Evolutionary conservation across 169 alveolate species (phyloP).

Genomic region (Amoebophrya sp.): DNA sequence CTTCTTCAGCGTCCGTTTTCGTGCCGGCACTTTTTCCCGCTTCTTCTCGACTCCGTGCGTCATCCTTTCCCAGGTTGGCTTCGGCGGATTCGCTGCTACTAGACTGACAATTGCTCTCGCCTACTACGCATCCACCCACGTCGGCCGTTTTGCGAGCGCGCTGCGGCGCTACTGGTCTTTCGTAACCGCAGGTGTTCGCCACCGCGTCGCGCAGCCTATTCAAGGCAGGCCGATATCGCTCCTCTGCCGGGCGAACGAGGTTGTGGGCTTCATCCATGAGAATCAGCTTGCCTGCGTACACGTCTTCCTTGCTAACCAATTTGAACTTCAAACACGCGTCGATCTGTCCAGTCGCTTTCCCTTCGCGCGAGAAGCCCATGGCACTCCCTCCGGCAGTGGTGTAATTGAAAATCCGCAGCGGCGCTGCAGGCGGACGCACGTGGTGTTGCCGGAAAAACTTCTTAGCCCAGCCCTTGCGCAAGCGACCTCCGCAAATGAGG

Average conservation of each 20-base stretch:
- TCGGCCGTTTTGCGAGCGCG: no score
- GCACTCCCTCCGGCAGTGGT: neutral
- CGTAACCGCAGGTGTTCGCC: neutral
- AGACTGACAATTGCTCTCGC: no score
- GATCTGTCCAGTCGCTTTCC: neutral
- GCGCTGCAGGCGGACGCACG: neutral
- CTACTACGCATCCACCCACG: no score
- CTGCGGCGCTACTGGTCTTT: no score
- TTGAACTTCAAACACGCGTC: neutral
- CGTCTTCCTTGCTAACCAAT: neutral
- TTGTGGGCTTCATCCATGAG: neutral
- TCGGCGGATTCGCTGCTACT: no score
- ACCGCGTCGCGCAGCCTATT: neutral
- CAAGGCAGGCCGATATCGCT: neutral
- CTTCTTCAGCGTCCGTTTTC: no score
- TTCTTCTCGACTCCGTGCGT: no score
- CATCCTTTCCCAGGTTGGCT: no score
- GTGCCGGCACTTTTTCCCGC: no score
- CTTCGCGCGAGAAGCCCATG: neutral
- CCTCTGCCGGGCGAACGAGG: neutral
- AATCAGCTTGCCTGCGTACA: neutral
- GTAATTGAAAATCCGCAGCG: neutral
- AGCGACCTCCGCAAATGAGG: neutral
- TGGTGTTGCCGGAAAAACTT: neutral
- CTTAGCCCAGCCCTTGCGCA: neutral